Evolutionary conservation across 2,329 filamentous ascomycete genomes (phyloP), one percentile per base, ranked within the genome.

Genomic region (Fusarium clavum): DNA sequence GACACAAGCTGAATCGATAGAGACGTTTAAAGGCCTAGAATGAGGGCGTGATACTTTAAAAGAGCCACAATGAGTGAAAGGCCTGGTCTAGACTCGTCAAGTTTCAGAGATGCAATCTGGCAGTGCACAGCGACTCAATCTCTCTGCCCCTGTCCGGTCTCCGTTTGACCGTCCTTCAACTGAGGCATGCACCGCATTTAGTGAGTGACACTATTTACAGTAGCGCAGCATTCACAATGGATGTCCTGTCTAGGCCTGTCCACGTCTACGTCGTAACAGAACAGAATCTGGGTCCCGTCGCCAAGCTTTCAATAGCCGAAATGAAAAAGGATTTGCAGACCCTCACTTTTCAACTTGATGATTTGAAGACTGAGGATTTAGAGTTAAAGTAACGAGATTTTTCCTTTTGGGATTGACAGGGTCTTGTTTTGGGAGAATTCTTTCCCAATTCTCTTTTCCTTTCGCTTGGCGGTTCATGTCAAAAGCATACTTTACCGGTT

Each of bases 281-380:
- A 11, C 34, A n/a, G 40, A 43, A 54, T 29, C 34, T n/a, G 25
- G 46, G 38, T 60, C 64, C 57, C 60, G 47, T 51, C 59, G 67
- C 68, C 44, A 73, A 72, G 70, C 68, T 69, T 69, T 65, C 49
- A 56, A 64, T 59, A 75, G 69, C 72, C 72, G 72, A 73, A 61
- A 73, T 74, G 71, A 73, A 48, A 30, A 46, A 54, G 41, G 30
- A 29, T 54, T 49, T 41, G 49, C 32, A 51, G 54, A 51, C 47
- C 57, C 44, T 48, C 25, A 49, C 45, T 30, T 51, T 41, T 63
- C 13, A 43, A 41, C 27, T 10, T 53, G 14, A n/a, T 58, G 48
- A 48, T 65, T 44, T 32, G 48, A 34, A 57, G 49, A 63, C 51
- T 63, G 45, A 46, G 29, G 45, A 58, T 70, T 66, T 70, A 70